A percentile compares a stretch with the other conserved stretches of the same genome.
phyloP scores from a whole-genome alignment of 2,329 filamentous ascomycete species.

The Trichophyton mentagrophytes region DNA sequence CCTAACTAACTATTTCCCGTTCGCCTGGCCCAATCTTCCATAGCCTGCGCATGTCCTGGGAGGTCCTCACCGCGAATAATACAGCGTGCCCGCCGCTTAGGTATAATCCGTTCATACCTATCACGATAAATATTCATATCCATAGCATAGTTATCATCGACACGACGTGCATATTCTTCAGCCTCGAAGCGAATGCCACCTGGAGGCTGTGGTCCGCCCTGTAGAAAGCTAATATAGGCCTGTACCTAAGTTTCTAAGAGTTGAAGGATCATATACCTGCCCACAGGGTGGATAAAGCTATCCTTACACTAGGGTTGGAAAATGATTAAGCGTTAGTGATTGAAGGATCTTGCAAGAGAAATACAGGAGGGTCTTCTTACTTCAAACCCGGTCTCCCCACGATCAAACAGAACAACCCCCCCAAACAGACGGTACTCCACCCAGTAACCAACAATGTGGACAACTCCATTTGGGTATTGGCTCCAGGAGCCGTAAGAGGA shows the following conservation, averaged over 20 bases:
- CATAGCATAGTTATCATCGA: too few relatives aligned
- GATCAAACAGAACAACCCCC: conserved; percentile 20
- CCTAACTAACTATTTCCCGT: too few relatives aligned
- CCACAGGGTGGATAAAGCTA: background rate
- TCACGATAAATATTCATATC: too few relatives aligned
- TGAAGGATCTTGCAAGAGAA: too few relatives aligned
- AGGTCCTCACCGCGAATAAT: too few relatives aligned
- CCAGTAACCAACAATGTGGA: conserved; percentile 20
- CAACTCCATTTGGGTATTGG: conserved; percentile 17
- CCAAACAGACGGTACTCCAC: conserved; percentile 18
- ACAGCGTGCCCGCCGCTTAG: too few relatives aligned
- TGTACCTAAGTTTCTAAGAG: background rate
- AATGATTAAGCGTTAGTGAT: background rate
- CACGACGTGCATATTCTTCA: too few relatives aligned
- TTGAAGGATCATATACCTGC: background rate
- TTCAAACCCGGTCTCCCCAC: background rate
- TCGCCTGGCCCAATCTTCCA: too few relatives aligned
- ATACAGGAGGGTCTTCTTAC: background rate
- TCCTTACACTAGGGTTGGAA: background rate
- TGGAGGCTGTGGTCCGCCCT: too few relatives aligned
- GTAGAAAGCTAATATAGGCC: background rate
- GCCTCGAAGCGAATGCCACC: too few relatives aligned
- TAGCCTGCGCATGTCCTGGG: too few relatives aligned
- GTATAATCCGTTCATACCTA: too few relatives aligned
- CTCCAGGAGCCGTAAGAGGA: background rate